Evolutionary conservation across 2,329 filamentous ascomycete genomes (phyloP), one percentile per base, ranked within the genome.

Genomic region (Capronia americana): DNA sequence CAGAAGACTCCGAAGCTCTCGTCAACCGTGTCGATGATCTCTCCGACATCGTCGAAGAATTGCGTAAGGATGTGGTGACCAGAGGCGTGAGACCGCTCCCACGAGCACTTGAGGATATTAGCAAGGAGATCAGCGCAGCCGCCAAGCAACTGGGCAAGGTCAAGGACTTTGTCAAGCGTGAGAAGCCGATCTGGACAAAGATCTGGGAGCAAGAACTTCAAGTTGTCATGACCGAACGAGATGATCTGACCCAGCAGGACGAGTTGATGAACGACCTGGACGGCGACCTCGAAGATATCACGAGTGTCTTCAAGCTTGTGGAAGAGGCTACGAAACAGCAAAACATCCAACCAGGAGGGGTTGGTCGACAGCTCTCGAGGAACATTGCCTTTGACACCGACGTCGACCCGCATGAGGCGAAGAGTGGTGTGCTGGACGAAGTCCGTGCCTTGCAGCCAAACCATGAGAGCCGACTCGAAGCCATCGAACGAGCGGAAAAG

Each of bases 291-390:
- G 93, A 98, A 77, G 97, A 98, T 81, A 93, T 94, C 1, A 88
- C 89, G 0, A 91, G 96, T 78, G 98, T 95, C 0, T 97, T 99
- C 75, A 91, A 92, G 26, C 86, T 99, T 0, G 95, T 99, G 17
- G 95, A 99, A 79, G 91, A 98, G 79, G 95, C 95, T 8, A 98
- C 93, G n/a, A 97, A 96, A 80, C 93, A 98, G 79, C 95, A 99
- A 77, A 91, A 86, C 63, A 75, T 96, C 79, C 92, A 96, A 76
- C 82, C 80, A 54, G 83, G 83, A 4, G 67, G 57, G 8, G 48
- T 41, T 24, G 64, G 57, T 8, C 63, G 69, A 17, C 59, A 69
- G 12, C 46, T 54, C 17, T 87, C 86, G n/a, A 85, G 84, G 51
- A 75, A 78, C 61, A 76, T 85, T 56, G 77, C 80, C 46, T 78